Percentiles rank a stretch among this genome's conserved stretches.
These are phyloP conservation scores for Endoconidiophora polonica DNA, from an alignment of 2,329 filamentous ascomycete species.

Conservation along the genomic window DNA sequence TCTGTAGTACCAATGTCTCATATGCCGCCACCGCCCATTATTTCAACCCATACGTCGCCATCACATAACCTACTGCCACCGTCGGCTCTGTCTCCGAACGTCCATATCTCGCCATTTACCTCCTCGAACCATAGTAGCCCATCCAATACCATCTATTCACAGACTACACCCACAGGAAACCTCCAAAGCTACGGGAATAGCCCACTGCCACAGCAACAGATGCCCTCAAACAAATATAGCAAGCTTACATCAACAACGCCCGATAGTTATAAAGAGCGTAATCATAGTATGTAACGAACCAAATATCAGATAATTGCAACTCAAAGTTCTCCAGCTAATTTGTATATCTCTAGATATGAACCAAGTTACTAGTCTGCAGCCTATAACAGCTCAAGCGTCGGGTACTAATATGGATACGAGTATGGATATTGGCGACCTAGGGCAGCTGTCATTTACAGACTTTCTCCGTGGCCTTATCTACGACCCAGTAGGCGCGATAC, in stretches of 20 bases:
- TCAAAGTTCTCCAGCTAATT: too few species aligned
- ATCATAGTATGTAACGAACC: too few species aligned
- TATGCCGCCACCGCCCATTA: neutral
- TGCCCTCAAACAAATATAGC: neutral
- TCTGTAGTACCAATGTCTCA: neutral
- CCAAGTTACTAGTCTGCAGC: neutral
- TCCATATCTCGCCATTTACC: neutral
- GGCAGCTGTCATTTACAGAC: constrained; percentile 28
- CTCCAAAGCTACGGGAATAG: neutral
- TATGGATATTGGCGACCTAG: neutral
- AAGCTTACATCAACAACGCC: neutral
- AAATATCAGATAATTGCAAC: too few species aligned
- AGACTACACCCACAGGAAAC: neutral
- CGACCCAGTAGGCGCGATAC: constrained; percentile 23
- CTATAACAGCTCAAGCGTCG: neutral
- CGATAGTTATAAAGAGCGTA: neutral
- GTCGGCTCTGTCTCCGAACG: neutral
- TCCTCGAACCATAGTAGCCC: neutral
- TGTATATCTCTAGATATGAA: neutral
- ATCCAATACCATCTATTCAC: neutral
- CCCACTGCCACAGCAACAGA: neutral
- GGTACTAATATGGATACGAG: too few species aligned
- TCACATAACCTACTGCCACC: neutral
- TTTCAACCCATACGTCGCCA: neutral
- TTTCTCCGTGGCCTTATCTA: constrained; percentile 35